Conservation (phyloP, 257 asterid genomes). For the Jaltomata sinuosa region DNA sequence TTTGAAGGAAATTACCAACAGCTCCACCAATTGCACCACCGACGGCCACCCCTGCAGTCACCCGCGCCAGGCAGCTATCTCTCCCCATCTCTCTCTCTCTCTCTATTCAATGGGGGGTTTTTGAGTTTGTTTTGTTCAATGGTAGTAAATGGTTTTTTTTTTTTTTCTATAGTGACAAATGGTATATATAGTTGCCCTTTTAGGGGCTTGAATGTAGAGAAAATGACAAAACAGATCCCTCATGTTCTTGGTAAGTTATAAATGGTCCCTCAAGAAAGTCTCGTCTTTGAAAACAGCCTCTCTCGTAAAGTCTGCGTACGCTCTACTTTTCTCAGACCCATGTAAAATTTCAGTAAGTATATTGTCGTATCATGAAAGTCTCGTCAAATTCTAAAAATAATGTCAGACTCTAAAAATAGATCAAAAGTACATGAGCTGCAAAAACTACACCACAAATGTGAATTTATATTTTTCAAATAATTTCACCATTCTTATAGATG, state of each 20-base stretch:
- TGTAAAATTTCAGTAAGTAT: too few relatives aligned
- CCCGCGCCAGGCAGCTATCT: conserved; percentile 60
- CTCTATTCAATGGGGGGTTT: neutral
- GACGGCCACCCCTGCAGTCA: conserved; percentile 59
- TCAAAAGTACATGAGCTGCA: too few relatives aligned
- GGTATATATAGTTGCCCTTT: neutral
- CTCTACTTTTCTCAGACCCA: too few relatives aligned
- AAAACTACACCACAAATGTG: too few relatives aligned
- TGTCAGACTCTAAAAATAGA: too few relatives aligned
- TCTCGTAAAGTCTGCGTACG: too few relatives aligned
- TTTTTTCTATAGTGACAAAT: neutral
- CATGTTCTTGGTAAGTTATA: neutral
- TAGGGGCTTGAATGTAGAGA: neutral
- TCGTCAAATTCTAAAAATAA: too few relatives aligned
- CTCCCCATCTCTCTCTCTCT: conserved; percentile 38
- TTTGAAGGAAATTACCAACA: conserved; percentile 31
- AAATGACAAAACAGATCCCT: neutral
- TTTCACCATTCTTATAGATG: too few relatives aligned
- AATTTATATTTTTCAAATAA: too few relatives aligned
- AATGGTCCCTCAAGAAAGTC: neutral
- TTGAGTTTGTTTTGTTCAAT: neutral
- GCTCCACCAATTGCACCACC: conserved; percentile 92
- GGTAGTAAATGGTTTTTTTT: neutral
- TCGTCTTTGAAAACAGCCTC: too few relatives aligned
- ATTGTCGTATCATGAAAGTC: too few relatives aligned